These are phyloP conservation scores for Fibroporia radiculosa DNA, from an alignment of 768 basidiomycete species.

Conservation along the genomic window DNA sequence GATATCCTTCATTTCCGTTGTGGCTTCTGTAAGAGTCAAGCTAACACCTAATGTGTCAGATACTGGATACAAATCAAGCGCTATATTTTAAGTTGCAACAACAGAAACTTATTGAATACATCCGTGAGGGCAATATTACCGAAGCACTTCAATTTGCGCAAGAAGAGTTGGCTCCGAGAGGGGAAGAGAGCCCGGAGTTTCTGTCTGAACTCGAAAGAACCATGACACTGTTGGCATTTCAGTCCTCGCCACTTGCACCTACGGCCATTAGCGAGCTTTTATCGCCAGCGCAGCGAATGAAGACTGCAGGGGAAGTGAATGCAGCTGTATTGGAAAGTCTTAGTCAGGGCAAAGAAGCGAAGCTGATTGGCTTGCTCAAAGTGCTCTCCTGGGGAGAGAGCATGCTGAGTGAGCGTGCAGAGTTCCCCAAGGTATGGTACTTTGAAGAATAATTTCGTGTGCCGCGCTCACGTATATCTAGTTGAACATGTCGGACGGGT, in stretches of 20 bases:
- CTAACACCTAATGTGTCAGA: slow-evolving; percentile 43
- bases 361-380: slow-evolving; percentile 74
- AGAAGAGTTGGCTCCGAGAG: slow-evolving; percentile 87
- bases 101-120: slow-evolving; percentile 91
- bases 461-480: no score
- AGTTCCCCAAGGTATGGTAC: slow-evolving; percentile 67
- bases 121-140: slow-evolving; percentile 69
- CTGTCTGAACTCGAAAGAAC: slow-evolving; percentile 87
- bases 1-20: slow-evolving; percentile 31
- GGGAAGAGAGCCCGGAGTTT: slow-evolving; percentile 92
- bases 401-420: slow-evolving; percentile 66
- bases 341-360: slow-evolving; percentile 90
- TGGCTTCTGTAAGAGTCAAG: slow-evolving; percentile 2
- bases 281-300: slow-evolving; percentile 81
- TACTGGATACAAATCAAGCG: slow-evolving; percentile 90
- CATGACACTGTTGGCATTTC: slow-evolving; percentile 88
- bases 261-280: slow-evolving; percentile 69
- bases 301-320: slow-evolving; percentile 95
- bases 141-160: slow-evolving; percentile 91
- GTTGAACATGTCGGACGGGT: no score
- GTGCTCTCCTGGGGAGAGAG: slow-evolving; percentile 86
- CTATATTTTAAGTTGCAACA: slow-evolving; percentile 95
- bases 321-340: slow-evolving; percentile 89
- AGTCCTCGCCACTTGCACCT: slow-evolving; percentile 53
- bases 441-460: no score